Evolutionary conservation across 345 rosid species (phyloP).

Genomic region (Salix purpurea): DNA sequence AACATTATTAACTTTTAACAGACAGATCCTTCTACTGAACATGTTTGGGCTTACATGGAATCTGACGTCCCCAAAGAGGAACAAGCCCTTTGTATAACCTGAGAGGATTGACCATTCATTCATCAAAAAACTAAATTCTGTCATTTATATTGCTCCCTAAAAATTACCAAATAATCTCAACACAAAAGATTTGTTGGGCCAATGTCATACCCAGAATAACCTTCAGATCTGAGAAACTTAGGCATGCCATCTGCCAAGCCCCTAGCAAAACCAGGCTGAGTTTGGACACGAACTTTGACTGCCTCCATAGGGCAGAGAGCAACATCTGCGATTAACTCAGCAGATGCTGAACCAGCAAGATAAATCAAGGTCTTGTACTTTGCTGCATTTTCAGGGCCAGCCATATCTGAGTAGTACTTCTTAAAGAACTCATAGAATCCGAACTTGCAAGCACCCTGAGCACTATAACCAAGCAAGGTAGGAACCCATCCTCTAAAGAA

Average conservation of each 20-base stretch:
- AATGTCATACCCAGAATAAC: slow-evolving; percentile 53
- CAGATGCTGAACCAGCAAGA: slow-evolving; percentile 93
- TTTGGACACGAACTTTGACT: slow-evolving; percentile 90
- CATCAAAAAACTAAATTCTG: background rate
- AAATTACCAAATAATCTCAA: background rate
- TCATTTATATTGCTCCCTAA: background rate
- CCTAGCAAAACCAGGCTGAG: slow-evolving; percentile 92
- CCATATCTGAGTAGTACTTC: slow-evolving; percentile 91
- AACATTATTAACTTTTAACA: background rate
- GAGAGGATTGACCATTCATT: slow-evolving; percentile 19
- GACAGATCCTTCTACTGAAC: too few species aligned
- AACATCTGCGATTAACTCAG: slow-evolving; percentile 83
- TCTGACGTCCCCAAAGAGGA: slow-evolving; percentile 98
- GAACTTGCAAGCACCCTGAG: slow-evolving; percentile 89
- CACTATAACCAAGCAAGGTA: slow-evolving; percentile 84
- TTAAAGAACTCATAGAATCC: slow-evolving; percentile 87
- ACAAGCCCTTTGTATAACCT: slow-evolving; percentile 82
- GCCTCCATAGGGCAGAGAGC: slow-evolving; percentile 98
- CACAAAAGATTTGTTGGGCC: background rate
- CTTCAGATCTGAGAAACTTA: slow-evolving; percentile 73
- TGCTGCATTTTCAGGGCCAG: slow-evolving; percentile 79
- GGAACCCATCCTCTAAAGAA: slow-evolving; percentile 92
- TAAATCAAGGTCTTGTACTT: slow-evolving; percentile 88
- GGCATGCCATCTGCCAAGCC: slow-evolving; percentile 90
- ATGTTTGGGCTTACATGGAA: slow-evolving; percentile 66